Evolutionary conservation across 345 rosid genomes (phyloP).

Genomic region (Eucalyptus leucophloia): DNA sequence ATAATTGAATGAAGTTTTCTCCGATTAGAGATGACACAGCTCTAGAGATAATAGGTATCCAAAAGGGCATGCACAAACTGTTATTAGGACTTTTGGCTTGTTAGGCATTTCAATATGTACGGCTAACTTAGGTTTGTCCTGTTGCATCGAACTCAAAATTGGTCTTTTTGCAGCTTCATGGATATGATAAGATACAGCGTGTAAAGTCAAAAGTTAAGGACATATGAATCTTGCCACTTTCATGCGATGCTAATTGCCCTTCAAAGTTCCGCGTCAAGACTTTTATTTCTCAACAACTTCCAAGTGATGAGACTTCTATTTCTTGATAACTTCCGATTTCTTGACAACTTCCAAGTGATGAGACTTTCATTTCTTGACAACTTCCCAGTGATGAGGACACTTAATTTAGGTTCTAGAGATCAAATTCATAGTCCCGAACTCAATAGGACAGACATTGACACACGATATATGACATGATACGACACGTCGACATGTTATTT

Average conservation of each 20-base stretch:
- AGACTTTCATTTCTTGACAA: too few relatives aligned
- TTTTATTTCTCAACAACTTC: not conserved
- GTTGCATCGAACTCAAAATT: not conserved
- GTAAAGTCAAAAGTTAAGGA: not conserved
- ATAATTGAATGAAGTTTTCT: not conserved
- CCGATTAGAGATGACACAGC: not conserved
- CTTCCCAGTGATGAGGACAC: not conserved
- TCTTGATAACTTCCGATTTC: too few relatives aligned
- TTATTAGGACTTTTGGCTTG: not conserved
- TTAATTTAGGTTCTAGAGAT: not conserved
- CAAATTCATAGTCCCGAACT: not conserved
- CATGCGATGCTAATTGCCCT: not conserved
- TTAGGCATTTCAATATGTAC: not conserved
- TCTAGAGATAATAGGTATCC: not conserved
- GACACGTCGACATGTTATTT: rapidly evolving
- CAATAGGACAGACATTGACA: too few relatives aligned
- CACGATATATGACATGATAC: too few relatives aligned
- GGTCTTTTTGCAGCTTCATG: not conserved
- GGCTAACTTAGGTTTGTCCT: not conserved
- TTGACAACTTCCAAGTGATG: not conserved
- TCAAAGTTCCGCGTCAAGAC: not conserved
- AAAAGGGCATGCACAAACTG: not conserved
- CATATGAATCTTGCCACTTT: not conserved
- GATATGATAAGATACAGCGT: not conserved
- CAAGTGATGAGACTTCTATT: not conserved